A percentile compares a stretch with the other conserved stretches of the same genome.
These are phyloP conservation scores for Trichosporon sp. DNA, from an alignment of 1,284 basidiomycete species.

Conservation along the genomic window DNA sequence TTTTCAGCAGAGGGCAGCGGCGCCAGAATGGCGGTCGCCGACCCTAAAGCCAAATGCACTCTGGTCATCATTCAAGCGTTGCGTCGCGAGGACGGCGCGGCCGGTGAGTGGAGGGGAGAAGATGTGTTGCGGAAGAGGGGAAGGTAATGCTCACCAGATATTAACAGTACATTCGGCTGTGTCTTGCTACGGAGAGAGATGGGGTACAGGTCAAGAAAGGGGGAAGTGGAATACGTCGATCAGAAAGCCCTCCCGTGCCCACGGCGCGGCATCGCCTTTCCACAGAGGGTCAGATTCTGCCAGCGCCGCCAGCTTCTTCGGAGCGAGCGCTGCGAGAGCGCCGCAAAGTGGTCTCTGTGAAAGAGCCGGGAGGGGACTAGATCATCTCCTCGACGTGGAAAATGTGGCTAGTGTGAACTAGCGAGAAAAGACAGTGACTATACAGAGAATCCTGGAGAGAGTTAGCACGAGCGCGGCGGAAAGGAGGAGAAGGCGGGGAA, in stretches of 20 bases:
- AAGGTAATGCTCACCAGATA: slow-evolving; percentile 38
- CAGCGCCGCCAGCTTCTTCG: slow-evolving; percentile 48
- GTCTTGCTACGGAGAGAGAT: not conserved
- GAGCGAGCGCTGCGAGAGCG: slow-evolving; percentile 18
- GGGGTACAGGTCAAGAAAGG: slow-evolving; percentile 6
- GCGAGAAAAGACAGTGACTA: slow-evolving; percentile 46
- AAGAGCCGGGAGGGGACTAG: slow-evolving; percentile 46
- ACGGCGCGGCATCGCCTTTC: slow-evolving; percentile 28
- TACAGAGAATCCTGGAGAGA: slow-evolving; percentile 46
- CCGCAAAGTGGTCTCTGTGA: slow-evolving; percentile 43
- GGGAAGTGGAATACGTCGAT: slow-evolving; percentile 35
- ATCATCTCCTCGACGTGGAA: slow-evolving; percentile 51
- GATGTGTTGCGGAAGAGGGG: slow-evolving; percentile 2
- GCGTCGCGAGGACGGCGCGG: not conserved
- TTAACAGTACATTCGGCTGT: not conserved
- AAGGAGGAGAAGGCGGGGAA: slow-evolving; percentile 2
- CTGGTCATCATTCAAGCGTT: slow-evolving; percentile 40
- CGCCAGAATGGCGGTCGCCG: slow-evolving; percentile 11
- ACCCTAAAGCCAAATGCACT: slow-evolving; percentile 51
- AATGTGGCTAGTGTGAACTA: slow-evolving; percentile 51
- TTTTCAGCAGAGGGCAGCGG: slow-evolving; percentile 44
- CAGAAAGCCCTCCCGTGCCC: slow-evolving; percentile 49
- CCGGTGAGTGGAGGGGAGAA: not conserved
- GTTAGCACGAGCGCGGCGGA: slow-evolving; percentile 7
- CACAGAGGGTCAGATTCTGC: slow-evolving; percentile 25